phyloP scores from a whole-genome alignment of 1,284 basidiomycete genomes.

The Rhizoctonia solani region DNA sequence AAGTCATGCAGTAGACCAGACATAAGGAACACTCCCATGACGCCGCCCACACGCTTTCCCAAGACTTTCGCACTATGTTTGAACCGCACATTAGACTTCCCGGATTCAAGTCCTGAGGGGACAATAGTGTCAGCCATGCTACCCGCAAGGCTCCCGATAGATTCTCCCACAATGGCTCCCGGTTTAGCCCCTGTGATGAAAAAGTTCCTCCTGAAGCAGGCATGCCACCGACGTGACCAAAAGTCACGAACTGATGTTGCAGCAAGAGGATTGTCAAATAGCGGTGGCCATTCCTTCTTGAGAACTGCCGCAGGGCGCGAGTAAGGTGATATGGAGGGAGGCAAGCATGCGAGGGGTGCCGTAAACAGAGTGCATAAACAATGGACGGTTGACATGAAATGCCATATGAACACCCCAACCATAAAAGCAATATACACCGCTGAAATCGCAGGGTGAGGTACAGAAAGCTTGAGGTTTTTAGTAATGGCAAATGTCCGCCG shows the following conservation, averaged over 20 bases:
- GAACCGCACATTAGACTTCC: not conserved
- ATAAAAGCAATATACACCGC: not conserved
- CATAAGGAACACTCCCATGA: conserved; percentile 60
- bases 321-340: conserved; percentile 1
- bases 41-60: conserved; percentile 44
- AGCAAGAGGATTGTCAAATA: conserved; percentile 33
- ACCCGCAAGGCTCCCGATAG: not conserved
- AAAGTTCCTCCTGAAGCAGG: conserved; percentile 30
- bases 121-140: not conserved
- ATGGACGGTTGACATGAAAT: not conserved
- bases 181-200: conserved; percentile 4
- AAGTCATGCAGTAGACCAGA: conserved; percentile 62
- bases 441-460: conserved; percentile 1
- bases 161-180: not conserved
- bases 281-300: conserved; percentile 37
- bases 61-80: not conserved
- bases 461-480: not conserved
- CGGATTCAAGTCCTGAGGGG: not conserved
- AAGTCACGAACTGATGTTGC: conserved; percentile 38
- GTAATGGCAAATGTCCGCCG: conserved; percentile 2
- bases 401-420: conserved; percentile 2
- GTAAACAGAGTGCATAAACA: not conserved
- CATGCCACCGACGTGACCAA: conserved; percentile 40
- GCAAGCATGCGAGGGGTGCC: conserved; percentile 14
- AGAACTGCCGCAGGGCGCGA: not conserved